Evolutionary conservation across 2,329 filamentous ascomycete genomes (phyloP), one percentile per base, ranked within the genome.

Genomic region (Sporothrix pseudoabietina): DNA sequence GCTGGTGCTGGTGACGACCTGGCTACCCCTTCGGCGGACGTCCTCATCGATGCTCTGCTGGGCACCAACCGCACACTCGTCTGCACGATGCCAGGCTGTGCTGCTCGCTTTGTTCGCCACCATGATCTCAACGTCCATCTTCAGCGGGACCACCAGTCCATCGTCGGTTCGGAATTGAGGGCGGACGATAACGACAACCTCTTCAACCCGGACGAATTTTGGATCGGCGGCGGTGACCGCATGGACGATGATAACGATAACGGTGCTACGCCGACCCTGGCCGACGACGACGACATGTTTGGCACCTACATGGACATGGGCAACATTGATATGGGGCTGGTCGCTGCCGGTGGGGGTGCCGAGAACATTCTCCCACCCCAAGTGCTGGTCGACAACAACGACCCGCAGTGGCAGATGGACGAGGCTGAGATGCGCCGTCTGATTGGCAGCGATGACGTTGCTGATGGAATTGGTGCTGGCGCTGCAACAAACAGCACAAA

Each of bases 121-220:
- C 82, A 84, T 74, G 87, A 89, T 71, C 81, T 88, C 10, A 80
- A 85, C 59, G 76, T 80, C 2, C 87, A 89, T 76, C 71, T 86
- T 2, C 79, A 80, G 57, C 77, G 78, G 72, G 81, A 80, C 68
- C 78, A 79, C 32, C 44, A 54, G 22, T 19, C 44, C 4, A n/a
- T 61, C 75, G 30, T 73, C 7, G 32, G 6, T 73, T 16, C 44
- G 44, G 44, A 6, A 12, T 2, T 57, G 3, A 39, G 30, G 4
- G 22, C 32, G 6, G n/a, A 73, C 9, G 71, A 69, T 14, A 47
- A 52, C 16, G 44, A 44, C 35, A 39, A 54, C 47, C 19, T 71
- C 3, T 49, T 73, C 32, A 22, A 72, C 5, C 66, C 39, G 32
- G 74, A 75, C 54, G 71, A 72, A 41, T 74, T 74, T n/a, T 75